Evolutionary conservation across 768 basidiomycete species (phyloP), one percentile per base, ranked within the genome.

Genomic region (Termitomyces sp.): DNA sequence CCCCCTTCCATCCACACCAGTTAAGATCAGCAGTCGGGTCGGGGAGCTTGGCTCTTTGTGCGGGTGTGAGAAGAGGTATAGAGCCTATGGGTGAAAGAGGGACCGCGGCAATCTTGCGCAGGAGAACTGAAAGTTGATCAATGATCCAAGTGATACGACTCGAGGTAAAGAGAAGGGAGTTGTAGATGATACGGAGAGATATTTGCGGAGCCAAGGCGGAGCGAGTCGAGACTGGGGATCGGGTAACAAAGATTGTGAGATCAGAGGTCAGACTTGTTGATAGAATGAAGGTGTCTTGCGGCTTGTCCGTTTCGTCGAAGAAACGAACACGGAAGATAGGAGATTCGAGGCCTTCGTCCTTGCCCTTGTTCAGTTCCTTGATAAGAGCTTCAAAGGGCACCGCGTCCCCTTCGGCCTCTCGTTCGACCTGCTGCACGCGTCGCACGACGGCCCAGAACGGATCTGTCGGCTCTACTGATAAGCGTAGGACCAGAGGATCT

Each of bases 1-100:
- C 91, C 32, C 96, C 97, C 68, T 94, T 93, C 83, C 88, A 99
- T 50, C 88, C 95, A 70, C 93, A 96, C 96, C 97, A 99, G 63
- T 97, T 82, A 35, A 99, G 80, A 68, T 98, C 88, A 15, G 83
- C 87, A 11, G 82, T 84, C 2, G 96, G 93, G 65, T 89, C 79
- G 0, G 97, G 97, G 4, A 99, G 78, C 46, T 77, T 77, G 12
- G 70, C 73, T 52, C 77, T 78, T 70, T 98, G 93, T 12, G 72
- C 67, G 3, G 85, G 75, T 0, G 92, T 93, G 47, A 93, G 71
- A 12, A 98, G 71, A 1, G 93, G 86, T 12, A 96, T 82, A 1
- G 87, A 83, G 5, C 93, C 93, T 28, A 96, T 79, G 0, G 84
- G 75, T 1, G 82, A 77, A 3, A 86, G 68, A 0, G 91, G 89